phyloP scores from a whole-genome alignment of 176 grass and related monocot species.

The Triticum timopheevii region DNA sequence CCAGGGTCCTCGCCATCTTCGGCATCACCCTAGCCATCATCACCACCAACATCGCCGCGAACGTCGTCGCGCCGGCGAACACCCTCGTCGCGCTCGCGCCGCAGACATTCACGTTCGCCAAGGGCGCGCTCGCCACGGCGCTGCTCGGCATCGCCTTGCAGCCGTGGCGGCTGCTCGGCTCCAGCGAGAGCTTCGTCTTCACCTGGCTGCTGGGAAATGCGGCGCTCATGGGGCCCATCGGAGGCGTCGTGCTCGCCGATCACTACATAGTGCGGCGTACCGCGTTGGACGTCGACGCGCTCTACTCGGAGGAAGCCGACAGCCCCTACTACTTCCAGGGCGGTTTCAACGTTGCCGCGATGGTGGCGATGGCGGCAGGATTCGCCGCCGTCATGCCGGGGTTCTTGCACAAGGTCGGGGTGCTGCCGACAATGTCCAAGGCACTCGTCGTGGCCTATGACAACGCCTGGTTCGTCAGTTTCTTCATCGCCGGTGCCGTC shows the following conservation, averaged over 20 bases:
- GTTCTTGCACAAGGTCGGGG: constrained; percentile 19
- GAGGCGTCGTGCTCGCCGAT: constrained; percentile 16
- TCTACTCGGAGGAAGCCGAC: constrained; percentile 1
- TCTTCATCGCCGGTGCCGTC: constrained; percentile 8
- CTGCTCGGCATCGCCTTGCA: constrained; percentile 14
- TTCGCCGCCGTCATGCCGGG: constrained; percentile 1
- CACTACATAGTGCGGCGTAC: constrained; percentile 6
- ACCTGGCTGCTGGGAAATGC: constrained; percentile 20
- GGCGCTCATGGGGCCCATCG: constrained; percentile 18
- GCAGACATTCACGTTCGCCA: constrained; percentile 7
- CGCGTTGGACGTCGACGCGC: constrained; percentile 6
- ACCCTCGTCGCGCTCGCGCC: constrained; percentile 13
- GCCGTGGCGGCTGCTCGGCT: constrained; percentile 20
- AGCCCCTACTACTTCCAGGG: constrained; percentile 17
- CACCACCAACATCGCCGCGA: constrained; percentile 15
- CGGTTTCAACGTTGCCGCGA: constrained; percentile 5
- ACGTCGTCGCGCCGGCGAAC: constrained; percentile 19
- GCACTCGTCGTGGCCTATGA: constrained; percentile 10
- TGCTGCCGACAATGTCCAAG: background rate
- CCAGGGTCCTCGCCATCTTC: background rate
- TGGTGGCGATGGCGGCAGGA: constrained; percentile 7
- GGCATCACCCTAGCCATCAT: constrained; percentile 19
- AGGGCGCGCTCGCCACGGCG: constrained; percentile 14
- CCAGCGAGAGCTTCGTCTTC: constrained; percentile 22
- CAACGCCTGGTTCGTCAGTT: constrained; percentile 4